These are phyloP conservation scores for Vigna trinervia DNA, from an alignment of 306 rosid species.

Conservation along the genomic window DNA sequence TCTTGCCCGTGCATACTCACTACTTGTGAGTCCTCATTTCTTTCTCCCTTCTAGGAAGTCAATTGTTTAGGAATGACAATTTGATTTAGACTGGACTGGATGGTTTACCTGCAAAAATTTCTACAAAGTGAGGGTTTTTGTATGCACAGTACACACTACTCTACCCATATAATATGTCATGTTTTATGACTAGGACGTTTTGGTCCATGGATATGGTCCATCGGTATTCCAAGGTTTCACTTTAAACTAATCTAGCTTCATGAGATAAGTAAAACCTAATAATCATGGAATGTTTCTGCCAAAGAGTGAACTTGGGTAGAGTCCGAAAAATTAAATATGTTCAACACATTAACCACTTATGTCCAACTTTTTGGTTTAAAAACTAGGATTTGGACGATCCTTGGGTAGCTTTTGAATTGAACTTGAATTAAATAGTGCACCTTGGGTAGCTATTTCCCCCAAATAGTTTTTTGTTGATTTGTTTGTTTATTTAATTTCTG, in stretches of 20 bases:
- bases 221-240: no score
- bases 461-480: background rate
- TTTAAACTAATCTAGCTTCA: no score
- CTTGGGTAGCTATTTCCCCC: background rate
- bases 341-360: no score
- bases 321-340: no score
- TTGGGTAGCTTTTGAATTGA: slow-evolving; percentile 11
- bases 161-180: background rate
- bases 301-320: no score
- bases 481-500: background rate
- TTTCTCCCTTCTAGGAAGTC: slow-evolving; percentile 26
- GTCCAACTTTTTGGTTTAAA: background rate
- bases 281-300: no score
- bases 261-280: no score
- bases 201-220: no score
- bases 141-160: background rate
- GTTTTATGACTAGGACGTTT: no score
- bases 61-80: background rate
- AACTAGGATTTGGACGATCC: background rate
- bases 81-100: background rate
- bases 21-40: slow-evolving; percentile 63
- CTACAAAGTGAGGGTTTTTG: background rate
- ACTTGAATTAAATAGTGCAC: background rate
- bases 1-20: slow-evolving; percentile 77
- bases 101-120: background rate